Evolutionary conservation across 2,329 filamentous ascomycete genomes (phyloP).

Genomic region (Colletotrichum tabaci): DNA sequence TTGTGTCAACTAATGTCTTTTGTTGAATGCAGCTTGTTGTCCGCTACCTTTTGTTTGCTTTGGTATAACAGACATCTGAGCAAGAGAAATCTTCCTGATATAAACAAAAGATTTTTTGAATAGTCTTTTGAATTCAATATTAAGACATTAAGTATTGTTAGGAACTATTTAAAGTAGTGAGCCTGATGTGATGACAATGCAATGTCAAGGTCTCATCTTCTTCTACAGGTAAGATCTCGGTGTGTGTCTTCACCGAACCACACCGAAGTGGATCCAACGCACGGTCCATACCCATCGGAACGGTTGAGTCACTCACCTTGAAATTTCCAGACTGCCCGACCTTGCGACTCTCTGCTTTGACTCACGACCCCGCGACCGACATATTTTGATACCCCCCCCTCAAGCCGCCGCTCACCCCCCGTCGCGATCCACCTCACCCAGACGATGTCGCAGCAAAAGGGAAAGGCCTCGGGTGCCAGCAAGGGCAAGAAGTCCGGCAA

Average conservation of each 20-base stretch:
- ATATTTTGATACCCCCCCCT: conserved; percentile 2
- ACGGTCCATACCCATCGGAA: conserved; percentile 33
- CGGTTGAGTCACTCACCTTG: conserved; percentile 42
- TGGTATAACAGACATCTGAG: too few relatives aligned
- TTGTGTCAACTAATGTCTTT: too few relatives aligned
- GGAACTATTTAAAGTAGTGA: too few relatives aligned
- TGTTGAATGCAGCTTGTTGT: too few relatives aligned
- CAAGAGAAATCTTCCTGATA: too few relatives aligned
- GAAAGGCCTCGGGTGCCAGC: conserved; percentile 54
- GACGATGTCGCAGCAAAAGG: conserved; percentile 63
- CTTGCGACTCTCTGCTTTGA: conserved; percentile 24
- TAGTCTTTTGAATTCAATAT: too few relatives aligned
- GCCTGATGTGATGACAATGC: too few relatives aligned
- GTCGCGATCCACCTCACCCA: conserved; percentile 27
- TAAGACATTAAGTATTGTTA: too few relatives aligned
- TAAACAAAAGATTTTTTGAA: too few relatives aligned
- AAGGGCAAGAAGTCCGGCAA: conserved; percentile 70
- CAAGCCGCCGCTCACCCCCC: conserved; percentile 25
- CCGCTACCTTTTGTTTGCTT: too few relatives aligned
- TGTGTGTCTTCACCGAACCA: conserved; percentile 8
- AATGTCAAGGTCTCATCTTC: too few relatives aligned
- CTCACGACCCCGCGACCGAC: conserved; percentile 32
- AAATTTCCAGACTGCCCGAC: conserved; percentile 35
- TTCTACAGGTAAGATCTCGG: not conserved
- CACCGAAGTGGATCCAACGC: conserved; percentile 26